Percentiles rank a stretch among this genome's conserved stretches.
Conservation (phyloP, 1,284 basidiomycete species). For the Ceraceosorus guamensis region DNA sequence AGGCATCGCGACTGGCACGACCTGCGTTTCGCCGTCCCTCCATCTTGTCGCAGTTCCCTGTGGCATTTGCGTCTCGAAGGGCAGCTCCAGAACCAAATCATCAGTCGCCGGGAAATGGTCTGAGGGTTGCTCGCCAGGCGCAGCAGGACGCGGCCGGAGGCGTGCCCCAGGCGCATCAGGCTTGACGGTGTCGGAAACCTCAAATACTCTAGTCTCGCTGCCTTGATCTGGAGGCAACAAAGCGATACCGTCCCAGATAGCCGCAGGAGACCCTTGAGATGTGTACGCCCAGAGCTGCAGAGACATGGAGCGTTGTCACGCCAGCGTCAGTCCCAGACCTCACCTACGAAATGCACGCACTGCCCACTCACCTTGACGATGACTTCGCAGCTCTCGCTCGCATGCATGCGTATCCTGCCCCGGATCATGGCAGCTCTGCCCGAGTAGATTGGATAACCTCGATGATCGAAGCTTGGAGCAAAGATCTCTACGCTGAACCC, state of each 20-base stretch:
- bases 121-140: not conserved
- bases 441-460: slow-evolving; percentile 32
- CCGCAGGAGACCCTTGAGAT: slow-evolving; percentile 33
- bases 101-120: slow-evolving; percentile 10
- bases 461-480: slow-evolving; percentile 28
- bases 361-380: slow-evolving; percentile 20
- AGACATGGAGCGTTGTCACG: not conserved
- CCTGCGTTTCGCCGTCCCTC: slow-evolving; percentile 33
- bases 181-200: slow-evolving; percentile 25
- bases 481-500: slow-evolving; percentile 37
- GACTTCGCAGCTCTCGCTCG: slow-evolving; percentile 26
- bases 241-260: slow-evolving; percentile 35
- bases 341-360: not conserved
- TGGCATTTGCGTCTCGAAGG: slow-evolving; percentile 34
- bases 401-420: slow-evolving; percentile 26
- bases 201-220: slow-evolving; percentile 28
- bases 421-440: slow-evolving; percentile 25
- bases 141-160: not conserved
- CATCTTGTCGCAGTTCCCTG: slow-evolving; percentile 31
- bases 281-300: slow-evolving; percentile 32
- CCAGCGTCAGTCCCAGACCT: not conserved
- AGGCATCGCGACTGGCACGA: slow-evolving; percentile 32
- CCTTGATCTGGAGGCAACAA: slow-evolving; percentile 26
- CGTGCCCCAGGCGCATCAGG: slow-evolving; percentile 5
- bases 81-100: slow-evolving; percentile 26